These are phyloP conservation scores for Cardiospermum halicacabum DNA, from an alignment of 345 rosid genomes.

Conservation along the genomic window DNA sequence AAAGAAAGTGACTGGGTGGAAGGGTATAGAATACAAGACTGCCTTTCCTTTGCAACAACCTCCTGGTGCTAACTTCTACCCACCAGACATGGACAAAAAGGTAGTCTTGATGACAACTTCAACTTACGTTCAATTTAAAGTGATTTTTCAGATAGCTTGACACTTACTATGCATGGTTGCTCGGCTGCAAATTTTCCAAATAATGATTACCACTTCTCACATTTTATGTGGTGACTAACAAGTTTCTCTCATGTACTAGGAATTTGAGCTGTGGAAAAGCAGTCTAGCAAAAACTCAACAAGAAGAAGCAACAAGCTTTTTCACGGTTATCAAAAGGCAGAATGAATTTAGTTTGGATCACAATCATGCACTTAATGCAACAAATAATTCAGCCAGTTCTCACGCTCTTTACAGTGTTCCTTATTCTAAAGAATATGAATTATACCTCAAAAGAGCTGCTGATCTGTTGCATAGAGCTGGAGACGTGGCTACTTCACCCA, in stretches of 20 bases:
- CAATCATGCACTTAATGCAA: slow-evolving; percentile 24
- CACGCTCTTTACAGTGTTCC: slow-evolving; percentile 60
- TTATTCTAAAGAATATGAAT: slow-evolving; percentile 59
- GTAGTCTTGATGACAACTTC: slow-evolving; percentile 31
- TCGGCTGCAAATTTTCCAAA: slow-evolving; percentile 1
- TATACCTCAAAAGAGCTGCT: slow-evolving; percentile 58
- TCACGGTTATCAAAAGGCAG: slow-evolving; percentile 67
- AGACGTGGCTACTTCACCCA: slow-evolving; percentile 55
- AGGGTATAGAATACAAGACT: slow-evolving; percentile 79
- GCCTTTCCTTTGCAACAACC: slow-evolving; percentile 82
- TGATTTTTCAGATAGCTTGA: neutral
- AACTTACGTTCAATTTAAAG: neutral
- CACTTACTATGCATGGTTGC: neutral
- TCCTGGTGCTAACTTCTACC: slow-evolving; percentile 89
- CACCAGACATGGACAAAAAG: slow-evolving; percentile 93
- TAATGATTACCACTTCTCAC: slow-evolving; percentile 9
- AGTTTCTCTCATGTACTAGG: slow-evolving; percentile 40
- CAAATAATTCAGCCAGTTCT: slow-evolving; percentile 28
- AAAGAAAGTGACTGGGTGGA: slow-evolving; percentile 69
- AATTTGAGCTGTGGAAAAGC: slow-evolving; percentile 65
- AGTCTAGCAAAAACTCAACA: slow-evolving; percentile 50
- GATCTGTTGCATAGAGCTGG: slow-evolving; percentile 84
- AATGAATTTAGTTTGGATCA: slow-evolving; percentile 45
- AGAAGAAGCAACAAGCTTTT: slow-evolving; percentile 63
- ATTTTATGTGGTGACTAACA: slow-evolving; percentile 7